Evolutionary conservation across 2,329 filamentous ascomycete genomes (phyloP), one percentile per base, ranked within the genome.

Genomic region (Biscogniauxia mediterranea): DNA sequence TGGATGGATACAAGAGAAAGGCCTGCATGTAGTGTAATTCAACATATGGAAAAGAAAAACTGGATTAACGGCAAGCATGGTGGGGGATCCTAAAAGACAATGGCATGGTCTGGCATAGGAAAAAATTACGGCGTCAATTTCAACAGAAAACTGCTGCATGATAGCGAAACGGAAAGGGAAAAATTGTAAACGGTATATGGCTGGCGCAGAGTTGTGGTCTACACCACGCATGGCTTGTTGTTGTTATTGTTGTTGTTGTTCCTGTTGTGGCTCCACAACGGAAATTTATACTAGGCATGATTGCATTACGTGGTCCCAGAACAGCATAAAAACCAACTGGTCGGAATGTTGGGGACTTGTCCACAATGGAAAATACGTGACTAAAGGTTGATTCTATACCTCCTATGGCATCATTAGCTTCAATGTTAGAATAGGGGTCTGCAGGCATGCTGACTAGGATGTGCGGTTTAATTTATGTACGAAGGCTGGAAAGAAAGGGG

Each of bases 261-360:
- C 26, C 28, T 32, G 11, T 32, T 9, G 28, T 13, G 25, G 32
- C 52, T 19, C 52, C 52, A 54, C 52, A 32, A 25, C 52, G 52
- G 52, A 54, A 54, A 54, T 54, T 54, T 54, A 54, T 38, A 28
- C 21, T 54, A 15, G 28, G n/a, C 25, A 25, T 54, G 52, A 19
- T 54, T 26, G 23, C 28, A 38, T 54, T 38, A 38, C 52, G 28
- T 54, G 52, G 52, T 26, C 23, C 52, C 28, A 19, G 23, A 32
- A 38, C 52, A 21, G 52, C 52, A 54, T 54, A 25, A 54, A 54
- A 54, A 21, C 17, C 13, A 15, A 15, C 13, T 54, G 20, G 11
- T 25, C 23, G 17, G 28, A 54, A 28, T 54, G 52, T 25, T 32
- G 52, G 52, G 52, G 52, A 23, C 52, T 17, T 23, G 51, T 52